These are phyloP conservation scores for Passalora sequoiae DNA, from an alignment of 2,329 filamentous ascomycete genomes.

Conservation along the genomic window DNA sequence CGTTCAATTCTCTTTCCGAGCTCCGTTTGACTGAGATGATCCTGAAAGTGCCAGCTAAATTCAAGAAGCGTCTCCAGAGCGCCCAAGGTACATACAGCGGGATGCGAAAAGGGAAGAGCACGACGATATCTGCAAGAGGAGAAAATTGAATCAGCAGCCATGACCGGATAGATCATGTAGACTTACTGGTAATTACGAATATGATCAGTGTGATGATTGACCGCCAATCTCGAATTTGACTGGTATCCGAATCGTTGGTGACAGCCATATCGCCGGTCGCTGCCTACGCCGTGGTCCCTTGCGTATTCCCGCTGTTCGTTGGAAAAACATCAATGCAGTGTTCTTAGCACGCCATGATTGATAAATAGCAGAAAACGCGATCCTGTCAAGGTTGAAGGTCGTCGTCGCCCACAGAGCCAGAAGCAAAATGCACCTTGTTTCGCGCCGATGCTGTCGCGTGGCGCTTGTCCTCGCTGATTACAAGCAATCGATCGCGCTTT, in stretches of 20 bases:
- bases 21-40: conserved; percentile 52
- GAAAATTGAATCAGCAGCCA: conserved; percentile 1
- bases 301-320: not conserved
- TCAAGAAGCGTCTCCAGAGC: conserved; percentile 44
- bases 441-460: not conserved
- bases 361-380: not conserved
- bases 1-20: not conserved
- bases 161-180: not conserved
- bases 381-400: not conserved
- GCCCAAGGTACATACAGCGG: conserved; percentile 55
- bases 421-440: not conserved
- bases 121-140: conserved; percentile 55
- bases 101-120: conserved; percentile 64
- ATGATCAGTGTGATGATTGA: conserved; percentile 66
- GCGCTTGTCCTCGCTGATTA: no score
- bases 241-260: conserved; percentile 43
- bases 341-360: not conserved
- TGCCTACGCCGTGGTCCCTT: not conserved
- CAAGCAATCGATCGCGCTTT: no score
- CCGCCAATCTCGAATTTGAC: conserved; percentile 58
- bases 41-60: conserved; percentile 44
- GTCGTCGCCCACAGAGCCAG: not conserved
- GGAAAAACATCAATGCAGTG: not conserved
- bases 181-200: conserved; percentile 66
- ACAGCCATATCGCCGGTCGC: conserved; percentile 3